These are phyloP conservation scores for Yarrowia sp. DNA, from an alignment of 805 yeast species.

Conservation along the genomic window DNA sequence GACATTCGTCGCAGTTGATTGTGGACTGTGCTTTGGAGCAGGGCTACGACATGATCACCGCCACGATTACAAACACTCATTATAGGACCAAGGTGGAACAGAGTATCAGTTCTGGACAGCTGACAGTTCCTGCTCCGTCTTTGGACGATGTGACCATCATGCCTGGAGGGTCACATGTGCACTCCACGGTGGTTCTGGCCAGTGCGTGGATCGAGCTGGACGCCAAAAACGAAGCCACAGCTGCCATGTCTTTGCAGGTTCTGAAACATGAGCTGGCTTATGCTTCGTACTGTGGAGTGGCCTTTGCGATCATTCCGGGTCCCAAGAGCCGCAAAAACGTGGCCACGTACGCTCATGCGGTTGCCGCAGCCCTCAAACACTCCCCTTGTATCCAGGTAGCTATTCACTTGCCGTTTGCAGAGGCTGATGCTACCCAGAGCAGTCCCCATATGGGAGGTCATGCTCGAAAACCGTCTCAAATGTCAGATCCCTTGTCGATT, in stretches of 20 bases:
- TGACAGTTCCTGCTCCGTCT: slow-evolving; percentile 53
- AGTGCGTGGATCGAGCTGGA: slow-evolving; percentile 78
- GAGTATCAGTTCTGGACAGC: slow-evolving; percentile 3
- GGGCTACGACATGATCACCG: slow-evolving; percentile 62
- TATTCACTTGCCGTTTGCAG: slow-evolving; percentile 49
- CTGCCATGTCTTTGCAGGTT: slow-evolving; percentile 64
- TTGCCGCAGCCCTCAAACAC: slow-evolving; percentile 49
- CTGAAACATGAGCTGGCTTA: slow-evolving; percentile 64
- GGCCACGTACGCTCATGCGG: slow-evolving; percentile 58
- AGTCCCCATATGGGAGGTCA: slow-evolving; percentile 46
- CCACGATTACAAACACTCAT: slow-evolving; percentile 61
- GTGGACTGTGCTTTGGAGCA: slow-evolving; percentile 49
- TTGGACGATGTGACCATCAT: slow-evolving; percentile 54
- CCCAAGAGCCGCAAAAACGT: slow-evolving; percentile 64
- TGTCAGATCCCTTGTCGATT: slow-evolving; percentile 58
- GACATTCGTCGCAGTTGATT: slow-evolving; percentile 45
- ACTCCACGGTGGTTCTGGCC: slow-evolving; percentile 60
- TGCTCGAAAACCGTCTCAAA: slow-evolving; percentile 29
- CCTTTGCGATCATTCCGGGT: slow-evolving; percentile 65
- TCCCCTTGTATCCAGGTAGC: slow-evolving; percentile 47
- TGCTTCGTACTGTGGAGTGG: slow-evolving; percentile 65
- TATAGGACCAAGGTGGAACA: slow-evolving; percentile 43
- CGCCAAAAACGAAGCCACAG: slow-evolving; percentile 56
- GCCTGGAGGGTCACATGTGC: slow-evolving; percentile 54
- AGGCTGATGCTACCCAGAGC: slow-evolving; percentile 50